Conservation (phyloP, 352 stramenopile species). For the Phytopythium montanum region DNA sequence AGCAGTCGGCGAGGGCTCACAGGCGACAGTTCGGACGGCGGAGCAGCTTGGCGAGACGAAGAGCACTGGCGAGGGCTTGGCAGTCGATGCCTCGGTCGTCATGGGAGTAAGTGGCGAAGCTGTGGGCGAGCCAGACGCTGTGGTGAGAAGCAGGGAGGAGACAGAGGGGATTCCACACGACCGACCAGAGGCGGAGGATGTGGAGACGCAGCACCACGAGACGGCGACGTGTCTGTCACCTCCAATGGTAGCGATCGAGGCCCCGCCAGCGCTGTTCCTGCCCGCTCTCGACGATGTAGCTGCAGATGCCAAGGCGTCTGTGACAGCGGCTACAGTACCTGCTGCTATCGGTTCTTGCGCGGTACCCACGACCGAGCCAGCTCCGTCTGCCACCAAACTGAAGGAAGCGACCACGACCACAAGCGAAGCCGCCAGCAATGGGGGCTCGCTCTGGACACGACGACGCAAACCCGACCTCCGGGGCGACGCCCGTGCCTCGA, state of each 20-base stretch:
- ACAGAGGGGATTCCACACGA: background rate
- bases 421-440: too few relatives aligned
- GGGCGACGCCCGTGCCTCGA: background rate
- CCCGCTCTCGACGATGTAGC: background rate
- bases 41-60: background rate
- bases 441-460: background rate
- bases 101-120: background rate
- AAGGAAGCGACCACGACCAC: background rate
- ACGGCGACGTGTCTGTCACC: slow-evolving; percentile 3
- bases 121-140: background rate
- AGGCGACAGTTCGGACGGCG: background rate
- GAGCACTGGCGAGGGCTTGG: background rate
- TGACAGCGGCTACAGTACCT: too few relatives aligned
- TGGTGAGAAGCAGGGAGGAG: background rate
- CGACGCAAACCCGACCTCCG: background rate
- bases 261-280: background rate
- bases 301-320: too few relatives aligned
- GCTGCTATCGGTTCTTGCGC: background rate
- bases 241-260: background rate
- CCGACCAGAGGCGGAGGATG: background rate
- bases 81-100: background rate
- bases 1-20: background rate
- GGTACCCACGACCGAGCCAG: background rate
- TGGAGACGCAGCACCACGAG: background rate
- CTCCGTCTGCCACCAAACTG: background rate